Evolutionary conservation across 768 basidiomycete genomes (phyloP).

Genomic region (Amanita polypyramis): DNA sequence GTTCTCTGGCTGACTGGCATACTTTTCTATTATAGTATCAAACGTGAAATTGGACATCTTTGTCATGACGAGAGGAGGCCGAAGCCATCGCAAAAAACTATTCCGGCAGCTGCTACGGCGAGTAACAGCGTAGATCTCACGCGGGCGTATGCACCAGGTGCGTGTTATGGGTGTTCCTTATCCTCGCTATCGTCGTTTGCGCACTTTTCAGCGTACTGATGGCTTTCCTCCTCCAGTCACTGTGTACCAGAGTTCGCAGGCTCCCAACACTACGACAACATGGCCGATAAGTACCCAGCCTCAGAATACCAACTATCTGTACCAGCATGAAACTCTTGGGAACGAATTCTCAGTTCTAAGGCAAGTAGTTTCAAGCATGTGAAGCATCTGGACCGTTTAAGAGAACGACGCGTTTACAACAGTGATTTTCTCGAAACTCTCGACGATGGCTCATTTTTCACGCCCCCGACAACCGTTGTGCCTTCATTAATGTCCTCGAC

Average conservation of each 20-base stretch:
- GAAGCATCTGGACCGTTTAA: neutral
- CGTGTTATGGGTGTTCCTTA: too few species aligned
- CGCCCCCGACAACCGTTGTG: conserved; percentile 40
- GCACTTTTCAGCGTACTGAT: neutral
- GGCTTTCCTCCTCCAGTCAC: conserved; percentile 18
- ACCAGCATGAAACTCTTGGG: conserved; percentile 64
- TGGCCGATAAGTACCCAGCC: conserved; percentile 47
- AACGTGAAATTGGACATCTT: conserved; percentile 91
- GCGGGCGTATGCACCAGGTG: conserved; percentile 37
- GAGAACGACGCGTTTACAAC: conserved; percentile 4
- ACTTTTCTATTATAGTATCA: conserved; percentile 57
- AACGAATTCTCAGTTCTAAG: conserved; percentile 79
- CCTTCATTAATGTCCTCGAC: conserved; percentile 39
- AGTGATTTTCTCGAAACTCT: conserved; percentile 87
- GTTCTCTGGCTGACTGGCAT: conserved; percentile 7
- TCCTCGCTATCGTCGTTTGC: neutral
- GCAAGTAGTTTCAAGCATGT: conserved; percentile 26
- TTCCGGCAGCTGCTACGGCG: conserved; percentile 16
- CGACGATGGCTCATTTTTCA: conserved; percentile 76
- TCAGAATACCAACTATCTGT: conserved; percentile 35
- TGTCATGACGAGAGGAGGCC: conserved; percentile 80
- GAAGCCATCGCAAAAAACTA: conserved; percentile 37
- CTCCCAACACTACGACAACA: conserved; percentile 26
- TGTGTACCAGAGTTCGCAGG: conserved; percentile 22
- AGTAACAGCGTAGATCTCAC: conserved; percentile 19